Conservation (phyloP, 352 stramenopile genomes). For the Plasmopara muralis region DNA sequence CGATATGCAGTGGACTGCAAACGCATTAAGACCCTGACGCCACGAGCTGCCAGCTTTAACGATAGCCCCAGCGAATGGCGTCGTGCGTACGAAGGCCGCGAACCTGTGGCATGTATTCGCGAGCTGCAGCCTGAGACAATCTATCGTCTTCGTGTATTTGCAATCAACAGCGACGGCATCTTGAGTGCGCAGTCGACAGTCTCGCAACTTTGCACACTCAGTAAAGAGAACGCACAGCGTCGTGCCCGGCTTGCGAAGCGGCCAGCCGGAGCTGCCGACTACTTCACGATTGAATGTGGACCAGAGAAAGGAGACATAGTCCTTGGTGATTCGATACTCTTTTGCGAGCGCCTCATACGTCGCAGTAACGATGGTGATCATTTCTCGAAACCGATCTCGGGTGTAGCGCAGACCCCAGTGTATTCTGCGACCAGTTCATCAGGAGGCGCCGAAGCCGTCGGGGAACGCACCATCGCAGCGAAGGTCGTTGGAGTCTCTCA, state of each 20-base stretch:
- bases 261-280: slow-evolving; percentile 42
- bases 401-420: slow-evolving; percentile 27
- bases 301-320: slow-evolving; percentile 73
- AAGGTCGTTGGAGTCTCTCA: slow-evolving; percentile 42
- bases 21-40: slow-evolving; percentile 50
- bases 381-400: slow-evolving; percentile 14
- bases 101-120: slow-evolving; percentile 49
- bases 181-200: slow-evolving; percentile 68
- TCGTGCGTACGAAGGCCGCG: slow-evolving; percentile 72
- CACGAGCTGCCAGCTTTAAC: slow-evolving; percentile 8
- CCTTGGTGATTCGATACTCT: slow-evolving; percentile 86
- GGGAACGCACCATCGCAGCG: slow-evolving; percentile 69
- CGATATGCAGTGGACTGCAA: slow-evolving; percentile 78
- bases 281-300: slow-evolving; percentile 68
- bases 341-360: slow-evolving; percentile 85
- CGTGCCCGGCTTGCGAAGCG: slow-evolving; percentile 22
- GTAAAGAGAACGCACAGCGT: slow-evolving; percentile 53
- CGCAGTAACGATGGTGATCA: slow-evolving; percentile 25
- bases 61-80: slow-evolving; percentile 50
- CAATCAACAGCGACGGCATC: slow-evolving; percentile 59
- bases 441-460: slow-evolving; percentile 33
- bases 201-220: slow-evolving; percentile 74
- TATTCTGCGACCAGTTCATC: slow-evolving; percentile 42
- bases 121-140: slow-evolving; percentile 73
- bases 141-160: slow-evolving; percentile 81